Base-by-base conservation (phyloP, 805 yeast species). In the Metschnikowia gelsemii region DNA sequence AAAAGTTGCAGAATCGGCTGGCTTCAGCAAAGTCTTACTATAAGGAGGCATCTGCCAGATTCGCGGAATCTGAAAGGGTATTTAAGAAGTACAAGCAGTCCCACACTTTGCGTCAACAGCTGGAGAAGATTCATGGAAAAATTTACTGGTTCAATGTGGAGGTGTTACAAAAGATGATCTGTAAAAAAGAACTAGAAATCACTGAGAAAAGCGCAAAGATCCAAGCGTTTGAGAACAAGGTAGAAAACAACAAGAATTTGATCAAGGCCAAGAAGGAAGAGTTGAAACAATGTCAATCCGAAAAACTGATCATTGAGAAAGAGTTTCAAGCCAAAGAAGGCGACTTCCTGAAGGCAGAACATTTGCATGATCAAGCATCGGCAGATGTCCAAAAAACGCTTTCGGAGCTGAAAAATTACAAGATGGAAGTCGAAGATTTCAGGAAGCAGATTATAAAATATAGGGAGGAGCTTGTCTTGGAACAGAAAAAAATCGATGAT, bases 141-240 rank as follows among this genome's bases (percentile, higher is more conserved):
- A 63, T 69, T 3, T 63, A 58, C 43, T 69, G 74, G 75, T 70
- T 52, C 41, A 70, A 69, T 47, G 74, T 66, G 3, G 53, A 50
- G 5, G 55, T 56, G 8, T 48, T 66, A 22, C 66, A 63, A 33
- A 47, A 50, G 7, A 56, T 60, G 43, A 51, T 66, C 11, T 37
- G 40, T 5, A 45, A 49, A 22, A 40, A 55, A 14, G 49, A 55
- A 8, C 39, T 43, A 3, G 52, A 51, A n/a, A 42, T 50, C 8
- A 43, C 44, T 3, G 49, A 43, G 12, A 45, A 38, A 32, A 33
- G 21, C 8, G 26, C 25, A 2, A 42, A 42, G 14, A 44, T 62
- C 6, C 48, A 50, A 12, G 45, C 43, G 5, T 45, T 53, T 12
- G 56, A 56, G 13, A 42, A 50, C 6, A 61, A 55, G 22, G 55